A percentile compares a stretch with the other conserved stretches of the same genome.
Conservation (phyloP, 345 rosid species). For the Eucalyptus erythrocorys region DNA sequence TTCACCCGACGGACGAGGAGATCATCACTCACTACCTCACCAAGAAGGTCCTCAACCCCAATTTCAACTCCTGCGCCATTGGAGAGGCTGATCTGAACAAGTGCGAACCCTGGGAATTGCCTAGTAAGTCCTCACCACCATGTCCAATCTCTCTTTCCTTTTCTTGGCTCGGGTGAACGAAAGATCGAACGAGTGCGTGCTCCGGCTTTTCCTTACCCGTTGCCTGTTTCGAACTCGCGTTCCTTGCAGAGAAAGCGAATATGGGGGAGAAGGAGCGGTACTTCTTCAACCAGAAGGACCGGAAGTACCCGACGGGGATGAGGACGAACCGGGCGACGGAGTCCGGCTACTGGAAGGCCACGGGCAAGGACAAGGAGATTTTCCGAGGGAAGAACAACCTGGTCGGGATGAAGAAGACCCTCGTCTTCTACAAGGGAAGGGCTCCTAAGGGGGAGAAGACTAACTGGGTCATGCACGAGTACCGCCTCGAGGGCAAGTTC, state of each 20-base stretch:
- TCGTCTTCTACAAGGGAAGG: conserved; percentile 83
- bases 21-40: conserved; percentile 65
- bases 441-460: conserved; percentile 94
- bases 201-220: background rate
- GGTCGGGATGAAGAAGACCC: conserved; percentile 97
- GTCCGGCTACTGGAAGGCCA: conserved; percentile 92
- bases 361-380: conserved; percentile 87
- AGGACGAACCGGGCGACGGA: conserved; percentile 87
- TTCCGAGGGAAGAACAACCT: conserved; percentile 48
- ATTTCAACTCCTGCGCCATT: conserved; percentile 40
- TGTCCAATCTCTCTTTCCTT: background rate
- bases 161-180: background rate
- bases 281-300: conserved; percentile 82
- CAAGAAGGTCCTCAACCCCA: conserved; percentile 37
- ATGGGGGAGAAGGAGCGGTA: conserved; percentile 94
- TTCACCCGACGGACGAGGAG: conserved; percentile 93
- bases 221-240: background rate
- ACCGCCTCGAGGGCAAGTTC: conserved; percentile 75
- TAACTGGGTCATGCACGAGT: conserved; percentile 97
- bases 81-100: conserved; percentile 86
- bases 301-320: conserved; percentile 93
- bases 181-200: background rate
- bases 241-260: conserved; percentile 59
- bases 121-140: conserved; percentile 26
- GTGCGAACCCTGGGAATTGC: conserved; percentile 95